A percentile compares a stretch with the other conserved stretches of the same genome.
phyloP scores from a whole-genome alignment of 139 green algal species.

The Nannochloris sp. region DNA sequence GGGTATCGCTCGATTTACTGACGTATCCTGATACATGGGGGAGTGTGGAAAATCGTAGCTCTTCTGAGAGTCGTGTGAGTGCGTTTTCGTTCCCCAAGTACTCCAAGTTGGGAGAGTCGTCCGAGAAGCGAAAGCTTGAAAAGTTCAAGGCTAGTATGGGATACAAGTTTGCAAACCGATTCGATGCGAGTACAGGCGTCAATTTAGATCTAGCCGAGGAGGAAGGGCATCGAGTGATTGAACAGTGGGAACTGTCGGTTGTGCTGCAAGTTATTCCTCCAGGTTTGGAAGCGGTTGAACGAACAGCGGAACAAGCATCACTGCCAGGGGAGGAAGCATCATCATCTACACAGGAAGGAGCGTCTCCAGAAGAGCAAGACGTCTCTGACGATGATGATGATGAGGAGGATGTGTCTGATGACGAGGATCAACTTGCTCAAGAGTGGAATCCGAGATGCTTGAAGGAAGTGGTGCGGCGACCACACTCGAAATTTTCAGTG shows the following conservation, averaged over 20 bases:
- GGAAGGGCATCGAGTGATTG: constrained; percentile 23
- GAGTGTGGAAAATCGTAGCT: not conserved
- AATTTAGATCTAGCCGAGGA: constrained; percentile 6
- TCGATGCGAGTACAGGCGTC: too few relatives aligned
- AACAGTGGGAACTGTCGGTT: constrained; percentile 35
- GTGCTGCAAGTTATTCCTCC: constrained; percentile 25
- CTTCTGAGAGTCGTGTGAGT: not conserved
- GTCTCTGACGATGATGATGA: too few relatives aligned
- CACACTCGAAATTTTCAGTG: constrained; percentile 13
- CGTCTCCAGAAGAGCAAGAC: too few relatives aligned
- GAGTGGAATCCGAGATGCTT: too few relatives aligned
- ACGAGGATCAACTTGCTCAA: too few relatives aligned
- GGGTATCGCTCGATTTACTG: not conserved
- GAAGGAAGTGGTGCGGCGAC: too few relatives aligned
- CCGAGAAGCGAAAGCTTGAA: not conserved
- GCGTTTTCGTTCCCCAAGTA: not conserved
- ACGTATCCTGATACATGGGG: constrained; percentile 3
- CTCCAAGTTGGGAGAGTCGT: not conserved
- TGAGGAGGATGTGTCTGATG: too few relatives aligned
- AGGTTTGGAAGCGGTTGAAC: constrained; percentile 7
- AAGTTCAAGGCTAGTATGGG: not conserved
- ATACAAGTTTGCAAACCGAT: not conserved
- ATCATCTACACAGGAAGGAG: too few relatives aligned
- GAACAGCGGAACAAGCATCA: too few relatives aligned
- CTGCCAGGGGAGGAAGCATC: too few relatives aligned